Conservation (phyloP, 2,329 filamentous ascomycete genomes). For the Aspergillus flavus region DNA sequence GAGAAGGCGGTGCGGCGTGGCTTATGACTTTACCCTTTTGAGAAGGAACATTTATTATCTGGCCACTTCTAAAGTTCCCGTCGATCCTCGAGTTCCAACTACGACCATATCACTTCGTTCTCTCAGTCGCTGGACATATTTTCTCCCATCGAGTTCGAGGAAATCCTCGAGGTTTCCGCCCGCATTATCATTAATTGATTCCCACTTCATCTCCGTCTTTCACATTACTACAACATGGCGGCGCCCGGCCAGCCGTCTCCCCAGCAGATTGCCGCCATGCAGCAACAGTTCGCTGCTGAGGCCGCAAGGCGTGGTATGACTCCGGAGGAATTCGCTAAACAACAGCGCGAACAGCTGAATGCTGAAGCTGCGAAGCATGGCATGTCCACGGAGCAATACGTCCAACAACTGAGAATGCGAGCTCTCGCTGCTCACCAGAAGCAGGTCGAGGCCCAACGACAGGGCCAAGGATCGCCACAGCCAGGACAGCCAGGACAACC, state of each 20-base stretch:
- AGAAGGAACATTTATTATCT: slow-evolving; percentile 17
- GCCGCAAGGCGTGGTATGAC: slow-evolving; percentile 83
- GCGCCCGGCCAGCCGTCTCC: slow-evolving; percentile 62
- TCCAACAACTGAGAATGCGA: slow-evolving; percentile 48
- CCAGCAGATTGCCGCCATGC: slow-evolving; percentile 83
- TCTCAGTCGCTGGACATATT: not conserved
- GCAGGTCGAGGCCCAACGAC: slow-evolving; percentile 38
- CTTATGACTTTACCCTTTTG: not conserved
- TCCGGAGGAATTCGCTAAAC: slow-evolving; percentile 78
- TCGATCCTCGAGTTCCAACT: slow-evolving; percentile 5
- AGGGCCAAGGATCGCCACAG: slow-evolving; percentile 36
- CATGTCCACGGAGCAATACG: slow-evolving; percentile 55
- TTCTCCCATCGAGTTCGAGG: slow-evolving; percentile 9
- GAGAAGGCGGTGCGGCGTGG: slow-evolving; percentile 20
- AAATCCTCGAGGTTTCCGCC: not conserved
- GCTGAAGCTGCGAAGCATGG: slow-evolving; percentile 54
- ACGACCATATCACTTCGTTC: not conserved
- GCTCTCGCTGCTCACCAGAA: slow-evolving; percentile 49
- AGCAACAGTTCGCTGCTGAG: slow-evolving; percentile 78
- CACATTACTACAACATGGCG: slow-evolving; percentile 34
- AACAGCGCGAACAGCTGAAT: slow-evolving; percentile 50
- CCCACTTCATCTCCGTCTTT: not conserved
- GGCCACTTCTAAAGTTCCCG: slow-evolving; percentile 18
- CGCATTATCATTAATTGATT: not conserved
- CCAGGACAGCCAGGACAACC: slow-evolving; percentile 41